Percentiles rank a stretch among this genome's conserved stretches.
Evolutionary conservation across 441 rosid genomes (phyloP).

Genomic region (Croton setiger): DNA sequence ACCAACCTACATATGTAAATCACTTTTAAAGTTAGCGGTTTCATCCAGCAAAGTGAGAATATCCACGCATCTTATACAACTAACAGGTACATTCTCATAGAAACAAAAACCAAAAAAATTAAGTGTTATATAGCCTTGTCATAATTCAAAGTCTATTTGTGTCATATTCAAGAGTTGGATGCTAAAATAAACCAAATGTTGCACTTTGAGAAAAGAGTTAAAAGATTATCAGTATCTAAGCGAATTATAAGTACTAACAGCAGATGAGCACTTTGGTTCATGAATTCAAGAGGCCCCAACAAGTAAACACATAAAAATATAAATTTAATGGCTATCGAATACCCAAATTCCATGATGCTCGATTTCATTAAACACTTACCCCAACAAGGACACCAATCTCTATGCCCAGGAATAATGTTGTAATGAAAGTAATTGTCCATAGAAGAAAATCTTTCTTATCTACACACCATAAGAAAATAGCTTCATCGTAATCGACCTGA

Average conservation of each 20-base stretch:
- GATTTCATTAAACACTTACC: constrained; percentile 46
- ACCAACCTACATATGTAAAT: constrained; percentile 63
- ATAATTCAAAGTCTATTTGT: neutral
- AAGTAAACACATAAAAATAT: neutral
- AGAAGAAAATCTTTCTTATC: constrained; percentile 96
- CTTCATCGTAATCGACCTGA: constrained; percentile 94
- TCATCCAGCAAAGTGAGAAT: neutral
- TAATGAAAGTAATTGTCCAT: constrained; percentile 75
- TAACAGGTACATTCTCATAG: no score
- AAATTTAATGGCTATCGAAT: neutral
- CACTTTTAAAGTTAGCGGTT: constrained; percentile 16
- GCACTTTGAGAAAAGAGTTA: neutral
- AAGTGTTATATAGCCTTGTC: neutral
- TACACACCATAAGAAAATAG: constrained; percentile 87
- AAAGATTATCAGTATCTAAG: neutral
- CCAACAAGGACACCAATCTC: constrained; percentile 98
- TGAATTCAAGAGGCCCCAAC: neutral
- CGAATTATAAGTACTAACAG: constrained; percentile 3
- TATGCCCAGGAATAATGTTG: constrained; percentile 90
- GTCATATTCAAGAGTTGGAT: neutral
- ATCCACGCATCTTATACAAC: constrained; percentile 3
- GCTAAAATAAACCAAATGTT: neutral
- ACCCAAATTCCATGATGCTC: neutral
- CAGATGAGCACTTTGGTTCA: neutral
- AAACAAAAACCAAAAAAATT: no score